A percentile compares a stretch with the other conserved stretches of the same genome.
phyloP scores from a whole-genome alignment of 331 rosid species.

The Telfairia occidentalis region DNA sequence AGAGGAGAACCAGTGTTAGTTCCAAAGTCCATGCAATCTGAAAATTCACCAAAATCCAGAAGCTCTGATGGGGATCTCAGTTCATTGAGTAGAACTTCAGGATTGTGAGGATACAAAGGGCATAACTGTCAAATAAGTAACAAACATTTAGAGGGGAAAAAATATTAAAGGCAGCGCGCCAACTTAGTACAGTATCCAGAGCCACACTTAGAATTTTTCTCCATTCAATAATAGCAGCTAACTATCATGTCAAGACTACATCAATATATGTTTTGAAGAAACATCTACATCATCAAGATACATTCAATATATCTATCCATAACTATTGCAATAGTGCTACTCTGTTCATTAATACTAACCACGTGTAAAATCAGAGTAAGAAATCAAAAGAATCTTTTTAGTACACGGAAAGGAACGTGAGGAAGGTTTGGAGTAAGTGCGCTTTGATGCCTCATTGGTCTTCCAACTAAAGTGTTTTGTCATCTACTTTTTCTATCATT shows the following conservation, averaged over 20 bases:
- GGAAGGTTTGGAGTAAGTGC: neutral
- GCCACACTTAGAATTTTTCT: neutral
- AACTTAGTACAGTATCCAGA: neutral
- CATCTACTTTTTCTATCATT: neutral
- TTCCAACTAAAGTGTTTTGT: neutral
- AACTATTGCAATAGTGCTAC: too few relatives aligned
- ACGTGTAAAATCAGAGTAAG: too few relatives aligned
- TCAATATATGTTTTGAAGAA: neutral
- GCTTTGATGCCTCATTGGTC: neutral
- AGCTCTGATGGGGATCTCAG: constrained; percentile 98
- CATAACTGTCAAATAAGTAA: constrained; percentile 52
- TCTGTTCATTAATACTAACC: too few relatives aligned
- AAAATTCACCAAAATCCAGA: constrained; percentile 92
- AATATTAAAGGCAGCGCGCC: neutral
- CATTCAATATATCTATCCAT: too few relatives aligned
- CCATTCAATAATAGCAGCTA: neutral
- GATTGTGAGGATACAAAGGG: constrained; percentile 93
- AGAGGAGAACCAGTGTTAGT: constrained; percentile 57
- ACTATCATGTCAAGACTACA: neutral
- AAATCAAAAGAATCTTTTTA: neutral
- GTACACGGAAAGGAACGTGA: neutral
- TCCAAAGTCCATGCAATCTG: constrained; percentile 83
- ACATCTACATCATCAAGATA: too few relatives aligned
- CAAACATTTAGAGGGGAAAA: neutral
- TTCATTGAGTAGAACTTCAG: constrained; percentile 72